Conservation (phyloP, 768 basidiomycete species). For the Paxillus ammoniavirescens region DNA sequence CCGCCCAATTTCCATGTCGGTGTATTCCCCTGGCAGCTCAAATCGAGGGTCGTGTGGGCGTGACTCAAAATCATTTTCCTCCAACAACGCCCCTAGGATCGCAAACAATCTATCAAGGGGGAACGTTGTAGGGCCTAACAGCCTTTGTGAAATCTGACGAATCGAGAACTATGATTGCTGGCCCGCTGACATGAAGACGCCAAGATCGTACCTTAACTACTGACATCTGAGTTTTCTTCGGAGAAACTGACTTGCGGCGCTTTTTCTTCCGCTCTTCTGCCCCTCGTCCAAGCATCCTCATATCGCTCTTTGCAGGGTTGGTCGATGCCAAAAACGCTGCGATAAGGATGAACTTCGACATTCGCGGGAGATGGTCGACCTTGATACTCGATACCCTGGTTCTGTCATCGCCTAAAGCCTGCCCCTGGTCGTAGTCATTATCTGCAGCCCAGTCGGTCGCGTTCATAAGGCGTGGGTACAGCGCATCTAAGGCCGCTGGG, state of each 20-base stretch:
- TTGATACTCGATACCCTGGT: slow-evolving; percentile 7
- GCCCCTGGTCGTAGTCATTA: slow-evolving; percentile 42
- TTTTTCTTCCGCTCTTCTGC: slow-evolving; percentile 62
- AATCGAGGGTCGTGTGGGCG: slow-evolving; percentile 47
- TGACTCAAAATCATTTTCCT: slow-evolving; percentile 60
- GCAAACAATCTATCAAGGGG: slow-evolving; percentile 78
- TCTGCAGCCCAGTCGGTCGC: slow-evolving; percentile 59
- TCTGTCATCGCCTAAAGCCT: neutral
- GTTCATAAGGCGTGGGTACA: slow-evolving; percentile 67
- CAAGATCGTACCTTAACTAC: slow-evolving; percentile 42
- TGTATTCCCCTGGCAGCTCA: slow-evolving; percentile 63
- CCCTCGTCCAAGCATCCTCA: slow-evolving; percentile 80
- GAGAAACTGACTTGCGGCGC: slow-evolving; percentile 40
- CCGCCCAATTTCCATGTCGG: slow-evolving; percentile 69
- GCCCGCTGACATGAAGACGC: neutral
- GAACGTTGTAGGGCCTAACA: slow-evolving; percentile 77
- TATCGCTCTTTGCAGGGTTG: slow-evolving; percentile 78
- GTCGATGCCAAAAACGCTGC: slow-evolving; percentile 81
- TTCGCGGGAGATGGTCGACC: slow-evolving; percentile 49
- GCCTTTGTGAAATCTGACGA: slow-evolving; percentile 65
- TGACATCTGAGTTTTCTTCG: slow-evolving; percentile 39
- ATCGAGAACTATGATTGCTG: neutral
- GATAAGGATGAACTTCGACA: slow-evolving; percentile 74
- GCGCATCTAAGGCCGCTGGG: slow-evolving; percentile 57
- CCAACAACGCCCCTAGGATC: slow-evolving; percentile 72